phyloP scores from a whole-genome alignment of 2,329 filamentous ascomycete genomes.

The Coniella lustricola region DNA sequence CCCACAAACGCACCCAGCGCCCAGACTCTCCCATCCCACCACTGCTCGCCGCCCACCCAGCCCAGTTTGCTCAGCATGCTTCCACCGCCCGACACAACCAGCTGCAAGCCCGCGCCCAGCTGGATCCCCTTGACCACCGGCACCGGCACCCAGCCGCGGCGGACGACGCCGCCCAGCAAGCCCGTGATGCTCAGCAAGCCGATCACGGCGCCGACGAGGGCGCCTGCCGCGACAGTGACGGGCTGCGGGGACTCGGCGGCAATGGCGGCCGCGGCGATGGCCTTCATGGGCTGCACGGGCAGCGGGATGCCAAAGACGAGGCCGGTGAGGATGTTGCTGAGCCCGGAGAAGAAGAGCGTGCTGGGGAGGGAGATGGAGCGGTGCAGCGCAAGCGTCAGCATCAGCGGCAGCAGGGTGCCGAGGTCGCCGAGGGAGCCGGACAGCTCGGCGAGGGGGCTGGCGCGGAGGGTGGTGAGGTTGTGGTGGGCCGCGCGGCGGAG shows the following conservation, averaged over 20 bases:
- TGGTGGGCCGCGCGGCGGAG: constrained; percentile 33
- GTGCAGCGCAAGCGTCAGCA: constrained; percentile 76
- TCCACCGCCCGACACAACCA: constrained; percentile 70
- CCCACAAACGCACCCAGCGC: constrained; percentile 62
- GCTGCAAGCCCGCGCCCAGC: constrained; percentile 78
- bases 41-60: constrained; percentile 52
- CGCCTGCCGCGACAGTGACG: constrained; percentile 74
- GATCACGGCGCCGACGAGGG: constrained; percentile 68
- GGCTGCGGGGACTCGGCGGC: constrained; percentile 56
- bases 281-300: constrained; percentile 86
- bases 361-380: constrained; percentile 73
- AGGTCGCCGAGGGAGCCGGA: constrained; percentile 84
- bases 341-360: constrained; percentile 80
- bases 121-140: constrained; percentile 94
- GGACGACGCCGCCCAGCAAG: constrained; percentile 65
- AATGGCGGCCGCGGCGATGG: constrained; percentile 83
- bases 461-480: constrained; percentile 42
- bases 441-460: constrained; percentile 58
- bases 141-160: constrained; percentile 63
- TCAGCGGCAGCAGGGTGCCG: constrained; percentile 81
- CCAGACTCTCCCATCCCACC: constrained; percentile 72
- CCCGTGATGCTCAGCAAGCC: constrained; percentile 74
- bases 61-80: constrained; percentile 59
- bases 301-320: constrained; percentile 78
- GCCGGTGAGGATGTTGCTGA: constrained; percentile 81